Evolutionary conservation across 805 yeast genomes (phyloP).

Genomic region (Spathaspora sp.): DNA sequence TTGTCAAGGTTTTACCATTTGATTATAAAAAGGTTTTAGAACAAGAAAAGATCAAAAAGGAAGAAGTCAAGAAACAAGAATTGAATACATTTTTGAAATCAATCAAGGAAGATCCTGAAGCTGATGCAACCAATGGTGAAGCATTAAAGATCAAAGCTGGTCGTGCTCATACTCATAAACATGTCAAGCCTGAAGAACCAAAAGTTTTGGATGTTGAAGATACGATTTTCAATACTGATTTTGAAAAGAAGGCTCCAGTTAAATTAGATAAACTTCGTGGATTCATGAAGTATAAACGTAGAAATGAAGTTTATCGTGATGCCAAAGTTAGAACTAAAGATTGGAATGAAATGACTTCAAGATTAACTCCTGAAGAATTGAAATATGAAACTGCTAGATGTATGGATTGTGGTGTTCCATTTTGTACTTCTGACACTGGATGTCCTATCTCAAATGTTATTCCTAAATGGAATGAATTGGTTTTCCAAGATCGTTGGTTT

Average conservation of each 20-base stretch:
- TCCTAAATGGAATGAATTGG: conserved; percentile 97
- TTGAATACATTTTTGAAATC: conserved; percentile 62
- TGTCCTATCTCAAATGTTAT: conserved; percentile 96
- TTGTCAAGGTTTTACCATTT: conserved; percentile 88
- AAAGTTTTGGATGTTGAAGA: conserved; percentile 88
- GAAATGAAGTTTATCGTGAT: conserved; percentile 81
- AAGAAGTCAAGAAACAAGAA: conserved; percentile 63
- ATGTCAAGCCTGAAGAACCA: conserved; percentile 56
- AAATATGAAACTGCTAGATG: conserved; percentile 93
- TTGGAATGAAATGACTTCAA: conserved; percentile 86
- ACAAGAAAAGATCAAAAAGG: conserved; percentile 62
- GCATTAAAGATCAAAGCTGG: conserved; percentile 55
- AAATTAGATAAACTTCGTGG: conserved; percentile 80
- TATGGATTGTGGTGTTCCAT: conserved; percentile 99
- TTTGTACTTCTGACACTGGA: conserved; percentile 97
- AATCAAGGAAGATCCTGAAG: conserved; percentile 76
- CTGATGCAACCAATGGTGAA: conserved; percentile 89
- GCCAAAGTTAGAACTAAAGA: conserved; percentile 75
- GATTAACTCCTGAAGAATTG: conserved; percentile 82
- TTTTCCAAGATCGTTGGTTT: conserved; percentile 90
- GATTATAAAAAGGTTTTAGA: conserved; percentile 91
- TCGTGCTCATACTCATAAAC: conserved; percentile 28
- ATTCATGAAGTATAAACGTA: conserved; percentile 88
- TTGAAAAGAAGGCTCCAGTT: conserved; percentile 59
- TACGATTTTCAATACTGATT: conserved; percentile 65